These are phyloP conservation scores for Diaporthe amygdali DNA, from an alignment of 2,329 filamentous ascomycete species.

Conservation along the genomic window DNA sequence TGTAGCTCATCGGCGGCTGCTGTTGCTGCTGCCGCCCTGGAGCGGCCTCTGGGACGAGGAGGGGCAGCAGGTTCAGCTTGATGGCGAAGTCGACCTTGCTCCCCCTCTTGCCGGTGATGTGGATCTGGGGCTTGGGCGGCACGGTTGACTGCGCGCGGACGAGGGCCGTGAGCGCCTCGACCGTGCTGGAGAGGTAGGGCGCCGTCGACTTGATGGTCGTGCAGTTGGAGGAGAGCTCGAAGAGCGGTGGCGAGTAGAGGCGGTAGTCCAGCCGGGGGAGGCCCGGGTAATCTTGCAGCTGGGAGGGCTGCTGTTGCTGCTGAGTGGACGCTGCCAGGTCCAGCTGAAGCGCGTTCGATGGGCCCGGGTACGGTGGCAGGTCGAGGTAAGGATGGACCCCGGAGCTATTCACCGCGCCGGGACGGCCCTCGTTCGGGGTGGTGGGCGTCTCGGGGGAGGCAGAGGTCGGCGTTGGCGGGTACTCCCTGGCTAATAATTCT, in stretches of 20 bases:
- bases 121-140: slow-evolving; percentile 60
- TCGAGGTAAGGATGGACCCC: neutral
- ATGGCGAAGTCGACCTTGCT: slow-evolving; percentile 56
- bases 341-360: slow-evolving; percentile 30
- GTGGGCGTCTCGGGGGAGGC: neutral
- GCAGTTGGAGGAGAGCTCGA: slow-evolving; percentile 54
- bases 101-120: slow-evolving; percentile 52
- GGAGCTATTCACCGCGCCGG: neutral
- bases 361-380: slow-evolving; percentile 42
- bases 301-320: slow-evolving; percentile 27
- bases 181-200: slow-evolving; percentile 53
- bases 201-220: slow-evolving; percentile 53
- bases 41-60: slow-evolving; percentile 54
- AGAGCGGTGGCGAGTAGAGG: slow-evolving; percentile 57
- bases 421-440: neutral
- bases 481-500: neutral
- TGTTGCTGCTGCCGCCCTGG: neutral
- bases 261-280: slow-evolving; percentile 56
- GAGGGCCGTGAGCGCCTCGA: slow-evolving; percentile 49
- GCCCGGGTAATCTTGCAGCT: slow-evolving; percentile 48
- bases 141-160: slow-evolving; percentile 54
- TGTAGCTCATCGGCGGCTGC: slow-evolving; percentile 54
- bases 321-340: slow-evolving; percentile 3
- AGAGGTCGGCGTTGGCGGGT: slow-evolving; percentile 8
- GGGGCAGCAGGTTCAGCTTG: slow-evolving; percentile 58